Percentiles rank a stretch among this genome's conserved stretches.
Conservation (phyloP, 257 asterid genomes). For the Penstemon newberryi region DNA sequence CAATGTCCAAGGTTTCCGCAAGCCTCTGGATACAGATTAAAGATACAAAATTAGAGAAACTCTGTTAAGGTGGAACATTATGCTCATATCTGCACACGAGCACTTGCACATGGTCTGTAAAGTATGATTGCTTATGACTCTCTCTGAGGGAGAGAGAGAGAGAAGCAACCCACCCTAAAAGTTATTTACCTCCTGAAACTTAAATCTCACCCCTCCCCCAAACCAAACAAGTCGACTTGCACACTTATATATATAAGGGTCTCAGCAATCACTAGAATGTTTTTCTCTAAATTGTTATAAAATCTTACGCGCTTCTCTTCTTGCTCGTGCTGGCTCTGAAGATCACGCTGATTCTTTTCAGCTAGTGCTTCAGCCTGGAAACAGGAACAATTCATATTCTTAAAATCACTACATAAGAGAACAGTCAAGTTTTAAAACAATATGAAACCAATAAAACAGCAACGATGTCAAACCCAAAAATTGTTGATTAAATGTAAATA, state of each 20-base stretch:
- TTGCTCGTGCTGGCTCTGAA: conserved; percentile 71
- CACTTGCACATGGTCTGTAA: conserved; percentile 4
- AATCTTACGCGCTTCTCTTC: conserved; percentile 80
- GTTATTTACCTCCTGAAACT: conserved; percentile 3
- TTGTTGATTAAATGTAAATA: neutral
- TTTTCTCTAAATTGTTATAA: conserved; percentile 12
- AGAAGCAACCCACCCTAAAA: neutral
- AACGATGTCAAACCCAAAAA: conserved; percentile 8
- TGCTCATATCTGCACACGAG: neutral
- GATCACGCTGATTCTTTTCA: conserved; percentile 90
- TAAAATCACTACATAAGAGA: conserved; percentile 15
- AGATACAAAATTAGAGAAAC: conserved; percentile 3
- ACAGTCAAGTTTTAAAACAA: neutral
- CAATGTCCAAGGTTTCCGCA: conserved; percentile 59
- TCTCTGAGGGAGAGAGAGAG: too few species aligned
- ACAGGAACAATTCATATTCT: conserved; percentile 15
- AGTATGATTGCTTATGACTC: neutral
- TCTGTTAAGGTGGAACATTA: conserved; percentile 11
- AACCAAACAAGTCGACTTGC: neutral
- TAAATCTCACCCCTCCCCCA: neutral
- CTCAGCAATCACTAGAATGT: neutral
- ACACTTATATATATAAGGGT: conserved; percentile 1
- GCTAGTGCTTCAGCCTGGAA: conserved; percentile 85
- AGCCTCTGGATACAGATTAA: conserved; percentile 53
- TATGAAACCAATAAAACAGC: conserved; percentile 6